These are phyloP conservation scores for Bipolaris zeicola DNA, from an alignment of 2,329 filamentous ascomycete species.

Conservation along the genomic window DNA sequence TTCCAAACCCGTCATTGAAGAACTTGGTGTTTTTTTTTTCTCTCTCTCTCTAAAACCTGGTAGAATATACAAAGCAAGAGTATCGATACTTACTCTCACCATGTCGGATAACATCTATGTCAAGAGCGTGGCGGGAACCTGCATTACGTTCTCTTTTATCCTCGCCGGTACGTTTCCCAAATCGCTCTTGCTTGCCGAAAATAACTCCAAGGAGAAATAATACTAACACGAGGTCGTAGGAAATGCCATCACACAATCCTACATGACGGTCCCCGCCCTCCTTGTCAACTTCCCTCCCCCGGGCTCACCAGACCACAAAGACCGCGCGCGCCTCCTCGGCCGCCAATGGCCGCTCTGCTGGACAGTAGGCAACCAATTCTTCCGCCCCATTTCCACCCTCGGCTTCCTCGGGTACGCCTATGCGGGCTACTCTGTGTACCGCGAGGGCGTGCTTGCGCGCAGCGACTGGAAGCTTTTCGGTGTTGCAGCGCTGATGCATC, in stretches of 20 bases:
- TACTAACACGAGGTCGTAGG: conserved; percentile 38
- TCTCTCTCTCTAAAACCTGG: too few species aligned
- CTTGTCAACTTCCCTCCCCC: conserved; percentile 55
- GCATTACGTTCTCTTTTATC: conserved; percentile 57
- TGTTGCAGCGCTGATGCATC: conserved; percentile 52
- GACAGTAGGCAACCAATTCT: conserved; percentile 58
- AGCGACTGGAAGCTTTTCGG: conserved; percentile 56
- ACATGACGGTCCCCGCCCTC: conserved; percentile 58
- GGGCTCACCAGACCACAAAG: conserved; percentile 49
- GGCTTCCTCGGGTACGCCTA: conserved; percentile 57
- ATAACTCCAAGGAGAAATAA: too few species aligned
- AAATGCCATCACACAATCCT: conserved; percentile 60
- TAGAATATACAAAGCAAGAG: neutral
- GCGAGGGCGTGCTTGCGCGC: conserved; percentile 35
- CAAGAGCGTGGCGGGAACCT: conserved; percentile 52
- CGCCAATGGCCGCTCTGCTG: conserved; percentile 59
- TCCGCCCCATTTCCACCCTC: conserved; percentile 58
- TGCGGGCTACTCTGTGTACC: conserved; percentile 48
- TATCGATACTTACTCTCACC: neutral
- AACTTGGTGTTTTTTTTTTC: too few species aligned
- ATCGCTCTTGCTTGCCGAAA: too few species aligned
- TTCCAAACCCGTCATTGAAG: too few species aligned
- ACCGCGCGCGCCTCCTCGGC: conserved; percentile 54
- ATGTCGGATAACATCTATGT: conserved; percentile 44
- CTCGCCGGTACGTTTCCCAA: conserved; percentile 49